A percentile compares a stretch with the other conserved stretches of the same genome.
Evolutionary conservation across 2,329 filamentous ascomycete species (phyloP).

Genomic region (Chrysosporium keratinophilum): DNA sequence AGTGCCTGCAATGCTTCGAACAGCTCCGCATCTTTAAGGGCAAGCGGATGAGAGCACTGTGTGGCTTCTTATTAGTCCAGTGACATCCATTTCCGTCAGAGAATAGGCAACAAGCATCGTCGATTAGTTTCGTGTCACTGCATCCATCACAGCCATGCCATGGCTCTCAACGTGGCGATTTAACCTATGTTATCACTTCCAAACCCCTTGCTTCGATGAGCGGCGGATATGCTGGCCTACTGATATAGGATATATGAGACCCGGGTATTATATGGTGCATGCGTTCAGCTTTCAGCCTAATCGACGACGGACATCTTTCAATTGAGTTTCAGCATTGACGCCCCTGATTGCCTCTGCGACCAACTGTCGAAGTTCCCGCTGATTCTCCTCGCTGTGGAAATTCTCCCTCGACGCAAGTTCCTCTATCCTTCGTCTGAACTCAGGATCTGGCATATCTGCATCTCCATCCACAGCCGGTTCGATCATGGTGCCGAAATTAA

Average conservation of each 20-base stretch:
- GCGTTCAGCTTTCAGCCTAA: slow-evolving; percentile 40
- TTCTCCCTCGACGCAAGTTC: slow-evolving; percentile 75
- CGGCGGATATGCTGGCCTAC: too few relatives aligned
- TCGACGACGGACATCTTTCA: slow-evolving; percentile 55
- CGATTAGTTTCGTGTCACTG: too few relatives aligned
- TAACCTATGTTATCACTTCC: too few relatives aligned
- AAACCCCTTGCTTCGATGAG: too few relatives aligned
- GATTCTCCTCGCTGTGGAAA: slow-evolving; percentile 69
- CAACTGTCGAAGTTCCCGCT: slow-evolving; percentile 65
- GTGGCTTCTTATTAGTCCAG: too few relatives aligned
- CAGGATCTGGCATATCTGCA: slow-evolving; percentile 60
- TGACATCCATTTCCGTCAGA: too few relatives aligned
- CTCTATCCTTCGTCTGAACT: slow-evolving; percentile 77
- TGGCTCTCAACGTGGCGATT: too few relatives aligned
- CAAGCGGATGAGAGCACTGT: too few relatives aligned
- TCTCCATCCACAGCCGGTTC: slow-evolving; percentile 47
- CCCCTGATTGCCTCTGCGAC: slow-evolving; percentile 70
- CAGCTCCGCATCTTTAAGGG: too few relatives aligned
- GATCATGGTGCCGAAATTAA: slow-evolving; percentile 67
- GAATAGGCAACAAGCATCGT: too few relatives aligned
- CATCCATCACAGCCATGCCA: too few relatives aligned
- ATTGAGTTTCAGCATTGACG: slow-evolving; percentile 49
- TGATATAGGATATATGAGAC: not conserved
- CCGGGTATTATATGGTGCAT: not conserved
- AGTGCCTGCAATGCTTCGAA: too few relatives aligned